Percentiles rank a stretch among this genome's conserved stretches.
These are phyloP conservation scores for Quambalaria eucalypti DNA, from an alignment of 1,284 basidiomycete genomes.

Conservation along the genomic window DNA sequence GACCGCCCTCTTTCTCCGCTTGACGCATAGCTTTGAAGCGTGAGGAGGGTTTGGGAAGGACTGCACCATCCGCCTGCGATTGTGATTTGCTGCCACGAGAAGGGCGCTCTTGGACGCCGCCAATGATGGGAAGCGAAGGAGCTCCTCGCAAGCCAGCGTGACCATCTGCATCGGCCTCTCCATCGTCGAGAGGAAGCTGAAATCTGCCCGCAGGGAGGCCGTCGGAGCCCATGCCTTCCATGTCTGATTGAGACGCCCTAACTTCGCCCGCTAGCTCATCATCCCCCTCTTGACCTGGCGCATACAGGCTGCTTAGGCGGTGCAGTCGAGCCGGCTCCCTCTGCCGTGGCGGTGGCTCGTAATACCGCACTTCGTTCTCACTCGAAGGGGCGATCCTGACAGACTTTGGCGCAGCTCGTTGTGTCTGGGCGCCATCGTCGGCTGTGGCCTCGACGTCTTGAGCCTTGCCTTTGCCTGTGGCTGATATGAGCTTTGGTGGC, in stretches of 20 bases:
- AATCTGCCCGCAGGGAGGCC: background rate
- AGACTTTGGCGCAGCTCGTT: background rate
- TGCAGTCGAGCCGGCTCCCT: background rate
- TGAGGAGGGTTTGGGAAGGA: too few species aligned
- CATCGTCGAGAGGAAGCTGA: background rate
- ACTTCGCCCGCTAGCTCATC: background rate
- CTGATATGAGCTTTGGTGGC: background rate
- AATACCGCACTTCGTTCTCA: background rate
- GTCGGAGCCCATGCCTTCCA: background rate
- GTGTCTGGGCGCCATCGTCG: background rate
- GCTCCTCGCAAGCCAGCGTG: background rate
- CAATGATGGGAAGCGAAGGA: background rate
- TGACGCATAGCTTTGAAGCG: too few species aligned
- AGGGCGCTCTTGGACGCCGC: background rate
- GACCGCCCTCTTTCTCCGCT: background rate
- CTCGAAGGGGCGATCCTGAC: background rate
- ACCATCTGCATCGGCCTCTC: background rate
- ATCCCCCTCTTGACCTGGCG: too few species aligned
- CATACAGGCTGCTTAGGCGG: too few species aligned
- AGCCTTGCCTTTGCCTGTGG: background rate
- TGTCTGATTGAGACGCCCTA: background rate
- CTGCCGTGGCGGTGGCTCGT: background rate
- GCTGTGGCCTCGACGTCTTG: background rate
- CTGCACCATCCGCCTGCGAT: too few species aligned
- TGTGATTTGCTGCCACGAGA: too few species aligned